Conservation (phyloP, 176 grass and related monocot species). For the Avena sativa region DNA sequence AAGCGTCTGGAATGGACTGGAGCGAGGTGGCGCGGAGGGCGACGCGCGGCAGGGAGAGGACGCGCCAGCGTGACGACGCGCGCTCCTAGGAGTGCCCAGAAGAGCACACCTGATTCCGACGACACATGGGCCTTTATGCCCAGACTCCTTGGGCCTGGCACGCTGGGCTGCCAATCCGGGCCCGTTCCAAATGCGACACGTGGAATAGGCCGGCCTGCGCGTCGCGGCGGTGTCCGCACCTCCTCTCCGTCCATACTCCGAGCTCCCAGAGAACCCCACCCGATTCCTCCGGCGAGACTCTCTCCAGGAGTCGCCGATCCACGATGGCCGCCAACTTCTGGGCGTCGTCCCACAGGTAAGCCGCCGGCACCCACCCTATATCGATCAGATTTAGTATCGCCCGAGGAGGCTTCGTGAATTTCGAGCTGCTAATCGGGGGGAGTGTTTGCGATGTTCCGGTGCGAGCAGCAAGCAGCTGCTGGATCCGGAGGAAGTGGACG, state of each 20-base stretch:
- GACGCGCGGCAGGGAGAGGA: not conserved
- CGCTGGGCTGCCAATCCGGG: not conserved
- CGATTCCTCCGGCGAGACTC: constrained; percentile 30
- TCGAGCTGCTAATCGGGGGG: constrained; percentile 27
- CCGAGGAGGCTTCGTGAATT: not conserved
- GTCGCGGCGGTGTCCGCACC: not conserved
- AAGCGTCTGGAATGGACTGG: constrained; percentile 23
- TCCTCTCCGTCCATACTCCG: not conserved
- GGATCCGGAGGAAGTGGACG: constrained; percentile 78
- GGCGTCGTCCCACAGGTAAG: constrained; percentile 71
- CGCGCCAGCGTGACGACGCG: not conserved
- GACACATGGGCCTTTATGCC: no score
- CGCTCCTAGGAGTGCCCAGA: not conserved
- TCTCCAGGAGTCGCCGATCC: not conserved
- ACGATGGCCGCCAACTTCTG: constrained; percentile 80
- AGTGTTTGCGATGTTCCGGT: not conserved
- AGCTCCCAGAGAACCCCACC: not conserved
- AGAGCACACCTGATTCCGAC: not conserved
- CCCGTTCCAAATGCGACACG: not conserved
- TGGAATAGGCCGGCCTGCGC: not conserved
- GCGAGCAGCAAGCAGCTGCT: constrained; percentile 78
- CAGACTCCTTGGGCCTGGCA: not conserved
- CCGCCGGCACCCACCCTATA: not conserved
- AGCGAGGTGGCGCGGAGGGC: constrained; percentile 4
- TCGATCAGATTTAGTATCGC: constrained; percentile 27